Conservation (phyloP, 2,329 filamentous ascomycete genomes). For the Venturia aucupariae region DNA sequence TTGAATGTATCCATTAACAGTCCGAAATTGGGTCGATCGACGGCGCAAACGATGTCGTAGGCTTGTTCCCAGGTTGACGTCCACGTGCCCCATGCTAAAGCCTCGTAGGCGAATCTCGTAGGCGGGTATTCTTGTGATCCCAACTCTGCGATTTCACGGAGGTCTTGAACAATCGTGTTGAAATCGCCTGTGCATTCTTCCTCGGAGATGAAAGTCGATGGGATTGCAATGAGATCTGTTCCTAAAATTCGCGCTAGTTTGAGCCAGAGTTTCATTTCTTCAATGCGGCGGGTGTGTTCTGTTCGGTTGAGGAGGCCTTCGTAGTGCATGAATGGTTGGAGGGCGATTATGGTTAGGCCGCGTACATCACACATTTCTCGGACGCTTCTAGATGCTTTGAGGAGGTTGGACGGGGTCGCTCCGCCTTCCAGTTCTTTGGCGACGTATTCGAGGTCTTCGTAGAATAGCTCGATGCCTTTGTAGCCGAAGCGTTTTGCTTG, state of each 20-base stretch:
- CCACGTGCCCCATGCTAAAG: slow-evolving; percentile 61
- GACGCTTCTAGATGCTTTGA: slow-evolving; percentile 51
- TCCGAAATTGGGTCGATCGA: slow-evolving; percentile 64
- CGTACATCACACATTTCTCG: slow-evolving; percentile 48
- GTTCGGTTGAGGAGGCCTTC: slow-evolving; percentile 60
- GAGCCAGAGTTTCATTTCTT: slow-evolving; percentile 62
- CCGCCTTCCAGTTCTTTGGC: slow-evolving; percentile 39
- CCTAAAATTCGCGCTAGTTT: slow-evolving; percentile 51
- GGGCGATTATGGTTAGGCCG: slow-evolving; percentile 51
- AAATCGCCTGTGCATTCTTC: slow-evolving; percentile 44
- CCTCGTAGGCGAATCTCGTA: slow-evolving; percentile 65
- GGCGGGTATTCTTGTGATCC: slow-evolving; percentile 47
- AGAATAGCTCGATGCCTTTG: slow-evolving; percentile 65
- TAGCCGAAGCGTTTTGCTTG: slow-evolving; percentile 57
- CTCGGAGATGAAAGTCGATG: slow-evolving; percentile 56
- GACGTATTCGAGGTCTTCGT: slow-evolving; percentile 62
- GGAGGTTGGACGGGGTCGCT: slow-evolving; percentile 36
- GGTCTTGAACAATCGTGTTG: slow-evolving; percentile 51
- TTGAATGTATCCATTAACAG: slow-evolving; percentile 73
- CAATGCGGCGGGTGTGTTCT: slow-evolving; percentile 48
- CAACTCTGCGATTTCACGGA: slow-evolving; percentile 57
- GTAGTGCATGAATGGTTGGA: slow-evolving; percentile 72
- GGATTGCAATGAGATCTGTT: slow-evolving; percentile 67
- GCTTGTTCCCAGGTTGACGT: slow-evolving; percentile 62
- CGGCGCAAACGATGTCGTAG: slow-evolving; percentile 57